Conservation (phyloP, 441 rosid species). For the Populus trichocarpa region DNA sequence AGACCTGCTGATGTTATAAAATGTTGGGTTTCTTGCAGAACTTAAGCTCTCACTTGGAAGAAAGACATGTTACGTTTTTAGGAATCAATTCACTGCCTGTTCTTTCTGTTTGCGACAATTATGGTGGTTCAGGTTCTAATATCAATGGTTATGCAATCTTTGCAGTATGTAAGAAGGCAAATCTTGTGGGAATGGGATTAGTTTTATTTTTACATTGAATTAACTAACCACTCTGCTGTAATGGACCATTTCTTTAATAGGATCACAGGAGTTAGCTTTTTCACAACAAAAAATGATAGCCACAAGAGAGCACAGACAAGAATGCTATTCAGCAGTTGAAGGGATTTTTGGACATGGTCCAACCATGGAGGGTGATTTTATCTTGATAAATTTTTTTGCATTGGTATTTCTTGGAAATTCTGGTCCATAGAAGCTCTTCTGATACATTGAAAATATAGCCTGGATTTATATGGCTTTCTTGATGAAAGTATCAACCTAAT, state of each 20-base stretch:
- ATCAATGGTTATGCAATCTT: background rate
- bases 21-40: slow-evolving; percentile 37
- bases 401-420: slow-evolving; percentile 46
- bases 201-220: background rate
- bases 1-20: background rate
- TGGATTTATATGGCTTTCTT: background rate
- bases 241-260: slow-evolving; percentile 23
- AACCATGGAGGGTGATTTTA: slow-evolving; percentile 57
- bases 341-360: slow-evolving; percentile 52
- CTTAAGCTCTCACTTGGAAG: slow-evolving; percentile 48
- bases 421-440: slow-evolving; percentile 1
- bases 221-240: background rate
- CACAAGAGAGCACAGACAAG: slow-evolving; percentile 51
- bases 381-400: slow-evolving; percentile 83
- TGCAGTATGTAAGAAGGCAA: background rate
- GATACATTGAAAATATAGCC: slow-evolving; percentile 3
- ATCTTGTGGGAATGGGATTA: background rate
- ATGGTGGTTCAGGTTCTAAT: slow-evolving; percentile 32
- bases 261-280: slow-evolving; percentile 27
- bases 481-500: slow-evolving; percentile 4
- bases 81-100: slow-evolving; percentile 68
- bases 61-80: slow-evolving; percentile 35
- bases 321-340: slow-evolving; percentile 56
- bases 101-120: slow-evolving; percentile 36
- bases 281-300: slow-evolving; percentile 37